These are phyloP conservation scores for Stenogyne calaminthoides DNA, from an alignment of 305 asterid species.

Conservation along the genomic window DNA sequence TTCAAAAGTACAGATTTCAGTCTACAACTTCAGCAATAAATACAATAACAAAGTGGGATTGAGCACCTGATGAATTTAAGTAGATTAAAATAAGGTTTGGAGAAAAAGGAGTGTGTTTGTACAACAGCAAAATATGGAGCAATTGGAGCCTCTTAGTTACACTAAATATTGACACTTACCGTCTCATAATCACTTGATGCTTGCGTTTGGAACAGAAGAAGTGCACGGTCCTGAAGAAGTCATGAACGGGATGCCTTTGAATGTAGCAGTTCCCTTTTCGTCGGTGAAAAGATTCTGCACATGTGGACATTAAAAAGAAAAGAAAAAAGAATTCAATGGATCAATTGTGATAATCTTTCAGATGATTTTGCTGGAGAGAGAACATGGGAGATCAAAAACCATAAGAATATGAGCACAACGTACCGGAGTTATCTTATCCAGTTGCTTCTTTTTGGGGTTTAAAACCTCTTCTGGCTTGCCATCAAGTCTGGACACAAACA, in stretches of 20 bases:
- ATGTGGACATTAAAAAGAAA: neutral
- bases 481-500: conserved; percentile 50
- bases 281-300: conserved; percentile 85
- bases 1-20: too few relatives aligned
- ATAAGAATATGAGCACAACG: neutral
- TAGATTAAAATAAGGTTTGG: neutral
- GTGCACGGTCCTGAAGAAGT: conserved; percentile 91
- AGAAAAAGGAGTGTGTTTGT: conserved; percentile 1
- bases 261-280: conserved; percentile 79
- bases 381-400: neutral
- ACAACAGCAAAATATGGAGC: conserved; percentile 3
- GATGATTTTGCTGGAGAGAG: neutral
- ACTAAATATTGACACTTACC: neutral
- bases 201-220: conserved; percentile 71
- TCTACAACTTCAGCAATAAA: too few relatives aligned
- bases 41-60: too few relatives aligned
- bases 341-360: neutral
- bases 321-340: neutral
- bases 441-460: conserved; percentile 96
- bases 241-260: conserved; percentile 87
- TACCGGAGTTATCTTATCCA: conserved; percentile 55
- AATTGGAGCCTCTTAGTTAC: neutral
- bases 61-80: neutral
- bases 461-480: conserved; percentile 95
- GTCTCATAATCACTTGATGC: conserved; percentile 53